These are phyloP conservation scores for Solanum aculeatissimum DNA, from an alignment of 305 asterid genomes.

Conservation along the genomic window DNA sequence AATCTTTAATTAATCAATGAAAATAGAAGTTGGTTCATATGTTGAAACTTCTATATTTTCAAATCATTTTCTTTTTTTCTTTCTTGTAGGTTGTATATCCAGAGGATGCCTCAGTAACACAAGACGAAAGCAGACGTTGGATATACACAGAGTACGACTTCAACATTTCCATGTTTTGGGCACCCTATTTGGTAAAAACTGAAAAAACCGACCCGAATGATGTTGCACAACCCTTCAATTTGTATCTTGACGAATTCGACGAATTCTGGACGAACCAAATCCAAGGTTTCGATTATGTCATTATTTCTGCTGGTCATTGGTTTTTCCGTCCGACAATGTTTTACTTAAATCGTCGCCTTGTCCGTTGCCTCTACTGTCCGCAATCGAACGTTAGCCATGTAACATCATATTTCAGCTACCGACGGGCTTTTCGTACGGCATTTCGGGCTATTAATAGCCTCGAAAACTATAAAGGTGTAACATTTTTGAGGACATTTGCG, in stretches of 20 bases:
- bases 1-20: background rate
- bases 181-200: slow-evolving; percentile 51
- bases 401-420: slow-evolving; percentile 49
- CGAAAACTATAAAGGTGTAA: slow-evolving; percentile 27
- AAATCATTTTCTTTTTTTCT: background rate
- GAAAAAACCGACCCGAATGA: slow-evolving; percentile 32
- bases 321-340: slow-evolving; percentile 64
- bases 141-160: slow-evolving; percentile 41
- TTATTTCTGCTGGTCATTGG: slow-evolving; percentile 83
- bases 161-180: slow-evolving; percentile 55
- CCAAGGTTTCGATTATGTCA: slow-evolving; percentile 27
- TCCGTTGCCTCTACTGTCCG: slow-evolving; percentile 71
- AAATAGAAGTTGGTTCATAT: background rate
- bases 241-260: slow-evolving; percentile 61
- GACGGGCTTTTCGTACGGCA: slow-evolving; percentile 64
- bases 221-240: slow-evolving; percentile 35
- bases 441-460: slow-evolving; percentile 29
- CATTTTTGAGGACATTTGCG: slow-evolving; percentile 53
- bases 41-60: background rate
- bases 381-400: slow-evolving; percentile 34
- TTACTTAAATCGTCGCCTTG: slow-evolving; percentile 34
- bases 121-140: slow-evolving; percentile 37
- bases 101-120: slow-evolving; percentile 18
- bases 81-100: slow-evolving; percentile 46
- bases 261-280: slow-evolving; percentile 33